phyloP scores from a whole-genome alignment of 495 filamentous ascomycete species.

The Chaetomium cochliodes region DNA sequence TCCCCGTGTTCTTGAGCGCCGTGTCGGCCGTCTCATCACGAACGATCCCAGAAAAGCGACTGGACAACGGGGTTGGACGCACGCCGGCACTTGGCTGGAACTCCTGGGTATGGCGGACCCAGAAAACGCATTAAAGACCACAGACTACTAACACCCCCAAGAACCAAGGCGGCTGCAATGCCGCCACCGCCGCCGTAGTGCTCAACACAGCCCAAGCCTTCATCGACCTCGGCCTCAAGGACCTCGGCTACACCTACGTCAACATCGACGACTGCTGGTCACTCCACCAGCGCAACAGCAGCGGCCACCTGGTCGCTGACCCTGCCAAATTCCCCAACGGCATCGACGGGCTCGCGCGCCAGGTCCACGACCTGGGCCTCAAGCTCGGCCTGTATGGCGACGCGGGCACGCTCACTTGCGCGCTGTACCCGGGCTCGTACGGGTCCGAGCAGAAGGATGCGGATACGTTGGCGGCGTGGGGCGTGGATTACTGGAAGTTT shows the following conservation, averaged over 20 bases:
- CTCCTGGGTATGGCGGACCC: background rate
- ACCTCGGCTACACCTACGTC: conserved; percentile 9
- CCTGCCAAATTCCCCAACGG: background rate
- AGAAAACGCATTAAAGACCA: background rate
- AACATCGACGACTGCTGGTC: conserved; percentile 12
- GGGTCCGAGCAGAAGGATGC: conserved; percentile 2
- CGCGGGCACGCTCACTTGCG: background rate
- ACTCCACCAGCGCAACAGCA: background rate
- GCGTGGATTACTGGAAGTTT: conserved; percentile 3
- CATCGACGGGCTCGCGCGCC: background rate
- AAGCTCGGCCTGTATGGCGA: conserved; percentile 8
- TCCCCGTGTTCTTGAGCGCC: background rate
- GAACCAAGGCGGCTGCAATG: background rate
- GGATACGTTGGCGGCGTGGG: background rate
- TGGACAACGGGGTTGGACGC: background rate
- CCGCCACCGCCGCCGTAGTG: background rate
- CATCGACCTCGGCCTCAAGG: background rate
- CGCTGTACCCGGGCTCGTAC: background rate
- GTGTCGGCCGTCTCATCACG: background rate
- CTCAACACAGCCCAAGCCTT: background rate
- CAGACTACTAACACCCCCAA: background rate
- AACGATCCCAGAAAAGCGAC: background rate
- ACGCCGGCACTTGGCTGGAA: background rate
- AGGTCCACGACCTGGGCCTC: background rate
- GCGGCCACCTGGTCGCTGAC: background rate